Percentiles rank a stretch among this genome's conserved stretches.
phyloP scores from a whole-genome alignment of 106 monocot genomes.

The Acorus calamus region DNA sequence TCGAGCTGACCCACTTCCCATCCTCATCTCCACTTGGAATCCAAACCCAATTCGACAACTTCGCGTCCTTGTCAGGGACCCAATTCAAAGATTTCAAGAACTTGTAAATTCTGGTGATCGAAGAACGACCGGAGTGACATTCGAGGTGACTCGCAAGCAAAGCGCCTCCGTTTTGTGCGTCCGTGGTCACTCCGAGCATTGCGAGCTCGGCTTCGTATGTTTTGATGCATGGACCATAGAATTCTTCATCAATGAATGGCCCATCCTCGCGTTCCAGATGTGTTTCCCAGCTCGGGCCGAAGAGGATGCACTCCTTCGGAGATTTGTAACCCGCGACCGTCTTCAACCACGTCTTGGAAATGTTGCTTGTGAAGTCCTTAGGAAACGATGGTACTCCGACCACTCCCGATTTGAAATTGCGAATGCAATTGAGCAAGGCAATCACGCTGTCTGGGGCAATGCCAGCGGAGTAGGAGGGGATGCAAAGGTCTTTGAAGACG shows the following conservation, averaged over 20 bases:
- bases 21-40: slow-evolving; percentile 12
- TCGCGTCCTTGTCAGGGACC: slow-evolving; percentile 11
- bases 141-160: slow-evolving; percentile 18
- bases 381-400: slow-evolving; percentile 2
- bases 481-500: slow-evolving; percentile 17
- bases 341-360: slow-evolving; percentile 39
- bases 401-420: slow-evolving; percentile 2
- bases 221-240: slow-evolving; percentile 27
- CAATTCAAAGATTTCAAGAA: slow-evolving; percentile 22
- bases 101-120: slow-evolving; percentile 27
- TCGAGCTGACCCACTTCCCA: slow-evolving; percentile 32
- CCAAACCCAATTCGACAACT: slow-evolving; percentile 21
- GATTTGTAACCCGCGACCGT: slow-evolving; percentile 19
- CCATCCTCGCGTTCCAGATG: slow-evolving; percentile 20
- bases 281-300: slow-evolving; percentile 17
- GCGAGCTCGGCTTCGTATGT: slow-evolving; percentile 13
- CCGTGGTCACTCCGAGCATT: slow-evolving; percentile 25
- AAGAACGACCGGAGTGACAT: slow-evolving; percentile 3
- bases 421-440: slow-evolving; percentile 20
- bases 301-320: slow-evolving; percentile 19
- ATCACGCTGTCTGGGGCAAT: slow-evolving; percentile 10
- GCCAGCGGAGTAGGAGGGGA: slow-evolving; percentile 20
- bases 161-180: slow-evolving; percentile 1
- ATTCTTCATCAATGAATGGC: slow-evolving; percentile 35
- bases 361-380: slow-evolving; percentile 7